Base-by-base conservation (phyloP, 306 rosid genomes). In the Vigna trinervia region DNA sequence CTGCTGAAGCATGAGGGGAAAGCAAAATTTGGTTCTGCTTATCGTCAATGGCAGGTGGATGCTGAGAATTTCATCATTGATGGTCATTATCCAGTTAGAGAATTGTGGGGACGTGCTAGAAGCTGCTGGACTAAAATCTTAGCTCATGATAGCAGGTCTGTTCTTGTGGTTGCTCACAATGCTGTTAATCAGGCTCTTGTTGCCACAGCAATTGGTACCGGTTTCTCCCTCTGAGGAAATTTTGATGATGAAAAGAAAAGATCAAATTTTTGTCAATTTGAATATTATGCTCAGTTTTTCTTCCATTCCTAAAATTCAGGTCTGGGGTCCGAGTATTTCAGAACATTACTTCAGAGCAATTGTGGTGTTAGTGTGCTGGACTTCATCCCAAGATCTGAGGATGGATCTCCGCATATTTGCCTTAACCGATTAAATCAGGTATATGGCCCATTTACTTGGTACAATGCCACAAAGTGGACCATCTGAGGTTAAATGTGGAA, bases 121-220 rank as follows among this genome's bases (percentile, higher is more conserved):
- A 86, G 77, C 88, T 84, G 92, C 86, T 95, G 96, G 97, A 62
- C 71, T 78, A 90, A 82, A 83, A 88, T 95, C 65, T 76, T 92
- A 57, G 86, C 85, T 72, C 93, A 92, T 51, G 97, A 92, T 83
- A 85, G 96, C 80, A 82, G 82, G 89, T 95, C 93, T 73, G 85
- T 92, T 83, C 97, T 95, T 72, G 92, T 95, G 88, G 97, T 92
- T 86, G 97, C 98, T 69, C 97, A 95, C 85, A 95, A 95, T 85
- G 98, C 98, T 83, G 97, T 95, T 75, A 95, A 92, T 87, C 98
- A 95, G 90, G 97, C 98, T 80, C 98, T 95, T 68, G 79, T 95
- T 88, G 95, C 97, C 63, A 90, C 97, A 38, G 96, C 97, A 22
- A 87, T 90, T 53, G 97, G 98, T 95, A 90, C 77, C 77, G 15